Evolutionary conservation across 140 eudicot species (phyloP), one percentile per base, ranked within the genome.

Genomic region (Stevia rebaudiana): DNA sequence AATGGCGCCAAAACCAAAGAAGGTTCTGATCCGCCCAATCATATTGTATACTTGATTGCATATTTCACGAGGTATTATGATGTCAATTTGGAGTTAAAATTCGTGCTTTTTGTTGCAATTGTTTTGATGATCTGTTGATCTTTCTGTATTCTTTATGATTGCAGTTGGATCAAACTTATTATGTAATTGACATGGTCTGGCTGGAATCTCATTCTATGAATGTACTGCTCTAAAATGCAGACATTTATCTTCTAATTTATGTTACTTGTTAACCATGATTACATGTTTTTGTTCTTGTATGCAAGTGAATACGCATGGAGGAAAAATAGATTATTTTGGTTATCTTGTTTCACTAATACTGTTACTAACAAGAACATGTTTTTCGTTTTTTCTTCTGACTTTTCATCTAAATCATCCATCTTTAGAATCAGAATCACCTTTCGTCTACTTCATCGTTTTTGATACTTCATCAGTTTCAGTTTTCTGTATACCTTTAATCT

Each of bases 11-110:
- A 79, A 70, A 65, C 83, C 21, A 80, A 59, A 62, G 89, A 79
- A 42, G 33, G 33, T 28, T 69, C 86, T 53, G 81, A 5, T 85
- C 95, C 48, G 87, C 80, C 6, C 95, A 85, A 23, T 83, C 94
- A 2, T 92, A 88, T 61, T 85, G 94, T 63, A 92, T 88, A 53
- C 98, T 92, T 8, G 96, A 92, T 71, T 92, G 98, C 79, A 92
- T 92, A 62, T 92, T 83, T 67, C 96, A 88, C 18, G 96, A 92
- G 95, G 96, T 91, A 70, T 40, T 15, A 3, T 65, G 12, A 12
- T 23, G 11, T 5, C 41, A 36, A 2, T 33, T 41, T 8, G 16
- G 11, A 33, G 63, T 49, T 8, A 12, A 39, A 13, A 22, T 12
- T 69, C 61, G 49, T 28, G 51, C 8, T 69, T 37, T 39, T 39